A percentile compares a stretch with the other conserved stretches of the same genome.
Evolutionary conservation across 2,329 filamentous ascomycete genomes (phyloP).

Genomic region (Colletotrichum tropicicola): DNA sequence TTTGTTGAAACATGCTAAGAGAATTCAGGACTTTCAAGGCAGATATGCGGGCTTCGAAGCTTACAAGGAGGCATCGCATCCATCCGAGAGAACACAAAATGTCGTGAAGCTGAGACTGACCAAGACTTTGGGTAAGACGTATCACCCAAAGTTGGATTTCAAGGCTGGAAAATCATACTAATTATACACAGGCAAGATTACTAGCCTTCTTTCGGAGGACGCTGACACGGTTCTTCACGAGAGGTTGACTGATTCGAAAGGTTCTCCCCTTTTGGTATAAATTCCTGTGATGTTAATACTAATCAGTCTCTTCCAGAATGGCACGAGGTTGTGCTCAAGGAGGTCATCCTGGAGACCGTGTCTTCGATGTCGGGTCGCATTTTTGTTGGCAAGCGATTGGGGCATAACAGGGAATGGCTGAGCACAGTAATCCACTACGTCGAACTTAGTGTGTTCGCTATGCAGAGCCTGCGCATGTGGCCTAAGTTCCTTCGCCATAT

Average conservation of each 20-base stretch:
- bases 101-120: neutral
- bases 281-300: too few species aligned
- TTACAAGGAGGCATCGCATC: neutral
- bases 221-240: neutral
- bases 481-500: constrained; percentile 49
- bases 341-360: constrained; percentile 40
- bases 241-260: neutral
- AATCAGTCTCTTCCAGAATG: neutral
- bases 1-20: neutral
- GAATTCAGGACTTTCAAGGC: neutral
- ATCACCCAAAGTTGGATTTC: too few species aligned
- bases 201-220: neutral
- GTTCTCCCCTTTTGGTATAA: neutral
- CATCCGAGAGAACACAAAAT: neutral
- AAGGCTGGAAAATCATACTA: too few species aligned
- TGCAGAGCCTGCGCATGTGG: constrained; percentile 47
- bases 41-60: neutral
- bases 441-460: constrained; percentile 44
- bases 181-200: neutral
- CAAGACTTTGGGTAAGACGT: neutral
- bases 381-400: constrained; percentile 54
- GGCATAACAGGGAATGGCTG: constrained; percentile 56
- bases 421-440: constrained; percentile 52
- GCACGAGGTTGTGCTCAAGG: neutral
- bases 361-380: constrained; percentile 58